Conservation (phyloP, 2,329 filamentous ascomycete genomes). For the Zymoseptoria ardabiliae region DNA sequence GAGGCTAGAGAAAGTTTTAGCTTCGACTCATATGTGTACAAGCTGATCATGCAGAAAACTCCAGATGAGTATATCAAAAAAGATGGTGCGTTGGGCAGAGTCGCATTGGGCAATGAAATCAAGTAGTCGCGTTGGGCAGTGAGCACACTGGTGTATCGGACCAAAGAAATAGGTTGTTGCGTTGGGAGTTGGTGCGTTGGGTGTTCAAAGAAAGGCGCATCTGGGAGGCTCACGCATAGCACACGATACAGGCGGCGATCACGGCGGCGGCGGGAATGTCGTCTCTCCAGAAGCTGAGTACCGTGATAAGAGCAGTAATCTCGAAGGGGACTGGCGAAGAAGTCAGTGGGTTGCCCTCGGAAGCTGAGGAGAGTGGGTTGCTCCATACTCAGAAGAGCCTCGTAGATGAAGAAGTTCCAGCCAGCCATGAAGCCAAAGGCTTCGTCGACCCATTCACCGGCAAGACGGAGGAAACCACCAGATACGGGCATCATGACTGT, state of each 20-base stretch:
- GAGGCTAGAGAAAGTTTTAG: slow-evolving; percentile 6
- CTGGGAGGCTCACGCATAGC: slow-evolving; percentile 14
- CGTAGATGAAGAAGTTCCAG: slow-evolving; percentile 44
- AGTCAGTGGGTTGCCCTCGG: not conserved
- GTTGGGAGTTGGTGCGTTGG: slow-evolving; percentile 6
- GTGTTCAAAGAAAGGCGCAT: slow-evolving; percentile 3
- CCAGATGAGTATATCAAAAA: not conserved
- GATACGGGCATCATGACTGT: slow-evolving; percentile 15
- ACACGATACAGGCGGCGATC: slow-evolving; percentile 34
- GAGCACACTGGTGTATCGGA: not conserved
- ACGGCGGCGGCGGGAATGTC: slow-evolving; percentile 39
- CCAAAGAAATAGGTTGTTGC: not conserved
- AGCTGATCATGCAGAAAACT: not conserved
- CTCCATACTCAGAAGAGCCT: slow-evolving; percentile 34
- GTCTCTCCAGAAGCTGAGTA: slow-evolving; percentile 38
- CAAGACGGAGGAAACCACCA: slow-evolving; percentile 53
- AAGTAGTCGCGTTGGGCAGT: slow-evolving; percentile 1
- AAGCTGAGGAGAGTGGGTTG: not conserved
- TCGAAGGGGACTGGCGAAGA: slow-evolving; percentile 39
- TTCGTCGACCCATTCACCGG: slow-evolving; percentile 60
- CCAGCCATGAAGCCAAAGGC: slow-evolving; percentile 51
- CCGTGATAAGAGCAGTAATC: slow-evolving; percentile 40
- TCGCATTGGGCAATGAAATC: not conserved
- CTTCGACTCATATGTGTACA: not conserved
- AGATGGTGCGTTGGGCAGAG: slow-evolving; percentile 2